Evolutionary conservation across 805 yeast genomes (phyloP), one percentile per base, ranked within the genome.

Genomic region (Crinitomyces ghanaensis): DNA sequence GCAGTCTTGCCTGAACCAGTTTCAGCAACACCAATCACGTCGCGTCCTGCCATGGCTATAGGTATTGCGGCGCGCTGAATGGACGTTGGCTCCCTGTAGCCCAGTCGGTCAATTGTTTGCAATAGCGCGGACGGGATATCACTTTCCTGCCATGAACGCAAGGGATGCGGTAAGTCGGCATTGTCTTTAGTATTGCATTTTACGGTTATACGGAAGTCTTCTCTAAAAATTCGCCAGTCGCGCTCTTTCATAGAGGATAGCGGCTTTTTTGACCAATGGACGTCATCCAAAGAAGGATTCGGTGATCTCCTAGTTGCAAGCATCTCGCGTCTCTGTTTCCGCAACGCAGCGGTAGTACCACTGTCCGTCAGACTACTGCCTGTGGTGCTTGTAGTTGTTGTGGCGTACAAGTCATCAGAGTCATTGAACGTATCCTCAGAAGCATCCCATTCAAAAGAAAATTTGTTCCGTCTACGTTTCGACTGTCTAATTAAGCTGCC

Each of bases 1-100:
- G 86, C 61, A 0, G 98, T 88, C 51, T 91, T 88, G 46, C 98
- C 98, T 1, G 94, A 81, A 8, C 98, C 98, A 0, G 98, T 88
- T 44, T 85, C 85, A 0, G 97, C 96, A n/a, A 86, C 70, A 9
- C 95, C 97, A 14, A 86, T 65, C 2, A 82, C 62, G 52, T 88
- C 95, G 16, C 72, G 56, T 3, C 66, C 60, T 0, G 60, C 51
- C 15, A 76, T 46, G 0, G 78, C 76, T 17, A 77, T 59, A 0
- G 96, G 95, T 4, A 88, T 72, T 0, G 95, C 68, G 0, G 93
- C 91, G 41, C 95, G 60, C 53, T 88, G 98, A 38, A 91, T 79
- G 0, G 97, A 91, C 0, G 96, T 81, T 3, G 97, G 97, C 6
- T 70, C 71, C 1, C 44, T 40, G 47, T 71, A 85, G 0, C 69